Percentiles rank a stretch among this genome's conserved stretches.
These are phyloP conservation scores for Aphanomyces stellatus DNA, from an alignment of 352 stramenopile species.

Conservation along the genomic window DNA sequence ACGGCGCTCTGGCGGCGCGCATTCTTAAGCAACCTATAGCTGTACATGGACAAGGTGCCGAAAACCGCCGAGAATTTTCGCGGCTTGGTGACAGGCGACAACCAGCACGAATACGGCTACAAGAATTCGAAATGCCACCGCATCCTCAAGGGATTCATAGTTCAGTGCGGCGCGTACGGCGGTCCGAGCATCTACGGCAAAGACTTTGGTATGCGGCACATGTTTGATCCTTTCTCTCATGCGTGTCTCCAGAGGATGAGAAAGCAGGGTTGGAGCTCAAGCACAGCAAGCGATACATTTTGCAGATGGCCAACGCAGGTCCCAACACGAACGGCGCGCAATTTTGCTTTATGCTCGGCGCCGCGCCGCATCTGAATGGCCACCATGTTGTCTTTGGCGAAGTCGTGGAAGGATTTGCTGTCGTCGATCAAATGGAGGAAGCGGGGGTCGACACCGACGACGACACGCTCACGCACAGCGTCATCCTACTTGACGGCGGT, in stretches of 20 bases:
- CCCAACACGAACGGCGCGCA: conserved; percentile 88
- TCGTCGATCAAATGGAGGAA: conserved; percentile 8
- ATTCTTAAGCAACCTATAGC: conserved; percentile 23
- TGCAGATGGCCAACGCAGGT: conserved; percentile 89
- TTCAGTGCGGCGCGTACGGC: conserved; percentile 69
- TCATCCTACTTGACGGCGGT: conserved; percentile 10
- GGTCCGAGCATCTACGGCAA: conserved; percentile 21
- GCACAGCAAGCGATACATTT: conserved; percentile 73
- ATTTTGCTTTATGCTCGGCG: conserved; percentile 87
- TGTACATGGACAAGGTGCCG: conserved; percentile 80
- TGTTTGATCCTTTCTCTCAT: neutral
- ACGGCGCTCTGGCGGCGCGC: neutral
- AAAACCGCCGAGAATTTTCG: conserved; percentile 93
- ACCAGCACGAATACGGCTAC: conserved; percentile 71
- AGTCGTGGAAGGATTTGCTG: conserved; percentile 14
- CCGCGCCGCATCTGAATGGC: conserved; percentile 14
- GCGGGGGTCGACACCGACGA: neutral
- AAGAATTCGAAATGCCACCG: conserved; percentile 88
- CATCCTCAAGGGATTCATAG: conserved; percentile 90
- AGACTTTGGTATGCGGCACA: conserved; percentile 14
- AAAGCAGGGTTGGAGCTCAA: conserved; percentile 79
- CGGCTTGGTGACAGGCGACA: conserved; percentile 82
- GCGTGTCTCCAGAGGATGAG: conserved; percentile 80
- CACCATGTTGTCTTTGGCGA: conserved; percentile 21
- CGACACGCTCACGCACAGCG: conserved; percentile 6